Evolutionary conservation across 1,139 yeast genomes (phyloP).

Genomic region (Candida buenavistaensis): DNA sequence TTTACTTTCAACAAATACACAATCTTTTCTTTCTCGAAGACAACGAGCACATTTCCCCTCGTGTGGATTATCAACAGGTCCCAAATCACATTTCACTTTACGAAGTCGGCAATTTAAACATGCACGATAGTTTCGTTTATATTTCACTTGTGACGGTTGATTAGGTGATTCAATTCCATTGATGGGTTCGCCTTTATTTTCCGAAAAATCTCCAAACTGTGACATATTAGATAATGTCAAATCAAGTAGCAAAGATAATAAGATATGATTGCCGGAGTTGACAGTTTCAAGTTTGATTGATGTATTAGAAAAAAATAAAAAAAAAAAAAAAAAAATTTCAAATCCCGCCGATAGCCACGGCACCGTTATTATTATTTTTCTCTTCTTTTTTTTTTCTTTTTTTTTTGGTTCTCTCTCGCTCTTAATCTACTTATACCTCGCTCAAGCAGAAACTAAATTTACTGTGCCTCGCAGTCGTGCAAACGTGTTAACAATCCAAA

Average conservation of each 20-base stretch:
- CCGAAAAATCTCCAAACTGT: too few species aligned
- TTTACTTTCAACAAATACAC: conserved; percentile 69
- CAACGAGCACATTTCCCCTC: conserved; percentile 88
- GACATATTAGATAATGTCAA: too few species aligned
- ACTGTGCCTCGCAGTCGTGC: too few species aligned
- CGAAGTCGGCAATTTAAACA: conserved; percentile 81
- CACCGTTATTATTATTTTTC: background rate
- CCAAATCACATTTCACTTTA: conserved; percentile 83
- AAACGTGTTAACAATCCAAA: too few species aligned
- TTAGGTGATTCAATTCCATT: too few species aligned
- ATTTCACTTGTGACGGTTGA: conserved; percentile 20
- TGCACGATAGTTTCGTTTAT: conserved; percentile 72
- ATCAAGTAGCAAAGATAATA: too few species aligned
- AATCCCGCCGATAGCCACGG: conserved; percentile 3
- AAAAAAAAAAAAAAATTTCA: background rate
- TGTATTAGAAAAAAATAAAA: background rate
- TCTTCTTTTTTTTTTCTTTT: background rate
- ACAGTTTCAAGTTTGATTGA: too few species aligned
- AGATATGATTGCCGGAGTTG: too few species aligned
- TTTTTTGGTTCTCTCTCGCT: background rate
- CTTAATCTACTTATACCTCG: too few species aligned
- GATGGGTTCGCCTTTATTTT: too few species aligned
- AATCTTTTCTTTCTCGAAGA: conserved; percentile 73
- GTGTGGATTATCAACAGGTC: conserved; percentile 68
- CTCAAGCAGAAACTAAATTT: too few species aligned